Evolutionary conservation across 257 asterid species (phyloP).

Genomic region (Sherardia arvensis): DNA sequence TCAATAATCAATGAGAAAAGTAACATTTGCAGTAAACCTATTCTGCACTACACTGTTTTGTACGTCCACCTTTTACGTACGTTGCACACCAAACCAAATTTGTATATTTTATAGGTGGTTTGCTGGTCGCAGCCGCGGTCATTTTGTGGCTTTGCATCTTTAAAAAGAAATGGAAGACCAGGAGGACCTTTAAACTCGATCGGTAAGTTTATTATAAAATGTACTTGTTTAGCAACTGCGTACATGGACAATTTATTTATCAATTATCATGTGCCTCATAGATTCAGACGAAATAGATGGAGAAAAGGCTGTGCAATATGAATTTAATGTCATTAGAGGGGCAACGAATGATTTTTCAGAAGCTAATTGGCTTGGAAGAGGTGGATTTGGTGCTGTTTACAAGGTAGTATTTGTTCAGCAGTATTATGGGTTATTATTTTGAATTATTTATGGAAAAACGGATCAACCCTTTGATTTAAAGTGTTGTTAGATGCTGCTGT

Average conservation of each 20-base stretch:
- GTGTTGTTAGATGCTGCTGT: too few species aligned
- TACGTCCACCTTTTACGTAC: too few species aligned
- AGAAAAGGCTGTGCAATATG: constrained; percentile 11
- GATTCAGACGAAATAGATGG: neutral
- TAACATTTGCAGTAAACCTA: too few species aligned
- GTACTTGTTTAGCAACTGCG: neutral
- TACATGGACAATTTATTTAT: too few species aligned
- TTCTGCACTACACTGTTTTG: too few species aligned
- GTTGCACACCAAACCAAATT: too few species aligned
- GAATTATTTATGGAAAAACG: too few species aligned
- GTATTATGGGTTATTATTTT: too few species aligned
- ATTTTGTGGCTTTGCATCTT: neutral
- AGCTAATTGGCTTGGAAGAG: constrained; percentile 22
- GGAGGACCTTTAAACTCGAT: neutral
- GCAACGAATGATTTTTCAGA: constrained; percentile 21
- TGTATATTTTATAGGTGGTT: too few species aligned
- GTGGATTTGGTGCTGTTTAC: constrained; percentile 33
- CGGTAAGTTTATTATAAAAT: neutral
- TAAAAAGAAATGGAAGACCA: neutral
- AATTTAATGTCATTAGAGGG: constrained; percentile 13
- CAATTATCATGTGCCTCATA: too few species aligned
- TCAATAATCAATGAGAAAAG: too few species aligned
- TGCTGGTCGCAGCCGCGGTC: neutral
- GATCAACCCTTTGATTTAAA: too few species aligned
- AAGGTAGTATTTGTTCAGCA: constrained; percentile 18